Evolutionary conservation across 2,329 filamentous ascomycete genomes (phyloP), one percentile per base, ranked within the genome.

Genomic region (Talaromyces sp.): DNA sequence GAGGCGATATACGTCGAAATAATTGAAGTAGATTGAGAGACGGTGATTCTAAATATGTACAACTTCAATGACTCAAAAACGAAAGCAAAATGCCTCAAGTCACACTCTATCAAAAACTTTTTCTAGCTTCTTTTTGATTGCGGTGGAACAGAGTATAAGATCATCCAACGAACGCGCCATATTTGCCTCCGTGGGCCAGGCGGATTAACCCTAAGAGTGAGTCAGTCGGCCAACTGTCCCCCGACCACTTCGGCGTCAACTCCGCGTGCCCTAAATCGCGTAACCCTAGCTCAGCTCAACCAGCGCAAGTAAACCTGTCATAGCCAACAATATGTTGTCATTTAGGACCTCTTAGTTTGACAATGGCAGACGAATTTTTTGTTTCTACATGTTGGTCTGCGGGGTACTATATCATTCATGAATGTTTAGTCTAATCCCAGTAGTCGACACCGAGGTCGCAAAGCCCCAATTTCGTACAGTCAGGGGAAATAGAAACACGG

Each of bases 171-270:
- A 60, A 60, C 6, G 39, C n/a, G 41, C 37, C 57, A 59, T 27
- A 24, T 60, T 60, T 47, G 57, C 57, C 57, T 60, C 27, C 41
- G 57, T 60, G 57, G 39, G 57, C 57, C 39, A 33, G 24, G 10
- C 27, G 31, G 27, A 22, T 22, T 33, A 60, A 60, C 27, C 39
- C 39, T 56, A 24, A 56, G 57, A 60, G 50, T 60, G 58, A 60
- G 58, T 60, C 58, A 60, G n/a, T 24, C 58, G 41, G 58, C n/a
- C 31, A 52, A 52, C 48, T 56, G 52, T 37, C 13, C 52, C 33
- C 52, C 52, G 33, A 62, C 9, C 63, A 65, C 67, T 66, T 65
- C 67, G 39, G 60, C 33, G 16, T 37, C 33, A 52, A 35, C 45
- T 39, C 41, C 43, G 57, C n/a, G 27, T 19, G 37, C 37, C 57